Conservation (phyloP, 2,329 filamentous ascomycete species). For the Aspergillus proliferans region DNA sequence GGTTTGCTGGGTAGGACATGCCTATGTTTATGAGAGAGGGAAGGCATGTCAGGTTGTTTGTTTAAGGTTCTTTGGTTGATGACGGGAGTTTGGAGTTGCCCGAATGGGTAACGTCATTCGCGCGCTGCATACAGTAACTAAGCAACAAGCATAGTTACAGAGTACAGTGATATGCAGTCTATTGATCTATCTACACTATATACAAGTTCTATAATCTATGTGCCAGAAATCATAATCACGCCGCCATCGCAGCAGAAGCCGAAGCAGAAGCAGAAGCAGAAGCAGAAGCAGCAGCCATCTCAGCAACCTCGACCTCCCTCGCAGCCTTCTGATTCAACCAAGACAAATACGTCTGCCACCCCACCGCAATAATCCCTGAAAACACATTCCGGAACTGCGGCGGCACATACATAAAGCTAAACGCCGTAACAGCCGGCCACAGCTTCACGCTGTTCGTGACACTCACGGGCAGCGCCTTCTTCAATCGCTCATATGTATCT, state of each 20-base stretch:
- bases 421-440: constrained; percentile 81
- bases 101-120: neutral
- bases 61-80: neutral
- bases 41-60: constrained; percentile 14
- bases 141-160: too few species aligned
- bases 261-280: constrained; percentile 7
- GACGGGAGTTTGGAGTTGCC: neutral
- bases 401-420: constrained; percentile 78
- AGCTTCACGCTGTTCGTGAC: constrained; percentile 75
- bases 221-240: constrained; percentile 1
- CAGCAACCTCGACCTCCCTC: constrained; percentile 42
- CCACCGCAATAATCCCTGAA: constrained; percentile 70
- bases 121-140: neutral
- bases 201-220: too few species aligned
- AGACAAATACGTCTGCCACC: constrained; percentile 88
- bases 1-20: constrained; percentile 26
- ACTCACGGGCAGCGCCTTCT: constrained; percentile 68
- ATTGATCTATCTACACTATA: neutral
- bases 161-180: neutral
- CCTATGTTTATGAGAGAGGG: constrained; percentile 15
- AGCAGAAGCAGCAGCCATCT: constrained; percentile 14
- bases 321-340: constrained; percentile 72
- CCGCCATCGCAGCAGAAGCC: constrained; percentile 11
- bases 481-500: constrained; percentile 65
- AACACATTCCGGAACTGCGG: constrained; percentile 76